Evolutionary conservation across 2,329 filamentous ascomycete genomes (phyloP).

Genomic region (Alternaria triticina): DNA sequence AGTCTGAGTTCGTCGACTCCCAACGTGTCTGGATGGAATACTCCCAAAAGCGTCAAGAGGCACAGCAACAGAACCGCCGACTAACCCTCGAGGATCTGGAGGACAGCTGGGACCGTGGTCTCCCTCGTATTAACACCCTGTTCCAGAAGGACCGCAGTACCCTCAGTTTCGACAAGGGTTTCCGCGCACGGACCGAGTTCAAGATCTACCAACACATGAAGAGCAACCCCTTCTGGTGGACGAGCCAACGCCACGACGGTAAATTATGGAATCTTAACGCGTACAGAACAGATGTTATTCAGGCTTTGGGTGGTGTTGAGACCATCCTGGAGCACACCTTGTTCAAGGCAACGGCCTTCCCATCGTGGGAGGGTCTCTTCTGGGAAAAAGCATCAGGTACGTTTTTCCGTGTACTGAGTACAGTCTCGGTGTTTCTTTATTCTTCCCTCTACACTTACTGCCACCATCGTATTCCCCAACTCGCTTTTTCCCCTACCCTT

Average conservation of each 20-base stretch:
- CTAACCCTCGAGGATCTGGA: slow-evolving; percentile 95
- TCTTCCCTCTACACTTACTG: neutral
- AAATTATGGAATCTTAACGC: slow-evolving; percentile 97
- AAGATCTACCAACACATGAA: slow-evolving; percentile 99
- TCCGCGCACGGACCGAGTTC: slow-evolving; percentile 93
- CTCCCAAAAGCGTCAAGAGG: slow-evolving; percentile 95
- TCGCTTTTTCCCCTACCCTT: neutral
- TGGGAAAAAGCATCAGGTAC: slow-evolving; percentile 71
- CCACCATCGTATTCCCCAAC: neutral
- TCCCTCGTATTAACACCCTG: slow-evolving; percentile 96
- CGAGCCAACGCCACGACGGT: slow-evolving; percentile 93
- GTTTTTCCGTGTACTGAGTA: neutral
- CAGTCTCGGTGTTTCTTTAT: neutral
- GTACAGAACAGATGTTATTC: slow-evolving; percentile 95
- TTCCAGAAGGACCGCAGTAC: slow-evolving; percentile 99
- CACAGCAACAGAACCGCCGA: slow-evolving; percentile 94
- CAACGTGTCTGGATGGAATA: slow-evolving; percentile 99
- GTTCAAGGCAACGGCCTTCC: slow-evolving; percentile 96
- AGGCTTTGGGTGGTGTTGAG: slow-evolving; percentile 93
- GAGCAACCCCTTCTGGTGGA: slow-evolving; percentile 99
- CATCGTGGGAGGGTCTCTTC: slow-evolving; percentile 95
- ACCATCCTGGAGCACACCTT: slow-evolving; percentile 96
- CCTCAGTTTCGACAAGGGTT: slow-evolving; percentile 97
- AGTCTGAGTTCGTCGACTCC: slow-evolving; percentile 98
- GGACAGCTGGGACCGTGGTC: slow-evolving; percentile 96